A percentile compares a stretch with the other conserved stretches of the same genome.
Conservation (phyloP, 2,329 filamentous ascomycete genomes). For the Colletotrichum australisinense region DNA sequence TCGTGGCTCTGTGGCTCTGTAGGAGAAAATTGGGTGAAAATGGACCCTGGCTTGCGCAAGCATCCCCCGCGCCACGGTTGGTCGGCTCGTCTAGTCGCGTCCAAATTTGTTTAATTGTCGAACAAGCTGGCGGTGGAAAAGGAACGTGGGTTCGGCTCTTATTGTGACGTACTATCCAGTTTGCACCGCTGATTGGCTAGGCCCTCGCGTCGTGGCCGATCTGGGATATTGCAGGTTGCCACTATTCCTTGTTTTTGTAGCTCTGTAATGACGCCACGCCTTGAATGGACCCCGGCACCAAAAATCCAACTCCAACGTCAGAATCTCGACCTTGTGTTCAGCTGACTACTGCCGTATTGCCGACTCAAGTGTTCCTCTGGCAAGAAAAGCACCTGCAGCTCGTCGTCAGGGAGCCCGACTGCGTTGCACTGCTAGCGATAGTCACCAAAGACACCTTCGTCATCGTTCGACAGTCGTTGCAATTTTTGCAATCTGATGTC, state of each 20-base stretch:
- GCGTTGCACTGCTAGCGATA: slow-evolving; percentile 7
- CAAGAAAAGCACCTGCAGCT: neutral
- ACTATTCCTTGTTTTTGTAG: slow-evolving; percentile 34
- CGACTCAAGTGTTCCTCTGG: slow-evolving; percentile 14
- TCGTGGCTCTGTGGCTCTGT: slow-evolving; percentile 1
- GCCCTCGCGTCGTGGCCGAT: slow-evolving; percentile 19
- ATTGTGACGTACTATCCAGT: slow-evolving; percentile 22
- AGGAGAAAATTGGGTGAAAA: neutral
- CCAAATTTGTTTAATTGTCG: slow-evolving; percentile 3
- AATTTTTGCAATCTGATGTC: slow-evolving; percentile 4
- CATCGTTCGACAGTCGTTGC: slow-evolving; percentile 6
- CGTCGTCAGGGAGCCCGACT: slow-evolving; percentile 6
- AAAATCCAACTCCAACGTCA: slow-evolving; percentile 30
- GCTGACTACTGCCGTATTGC: slow-evolving; percentile 25
- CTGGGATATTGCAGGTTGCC: slow-evolving; percentile 30
- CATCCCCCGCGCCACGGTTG: slow-evolving; percentile 24
- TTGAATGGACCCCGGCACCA: slow-evolving; percentile 12
- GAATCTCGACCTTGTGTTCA: neutral
- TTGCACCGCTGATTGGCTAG: slow-evolving; percentile 27
- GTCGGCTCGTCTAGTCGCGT: slow-evolving; percentile 12
- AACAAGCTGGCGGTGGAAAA: slow-evolving; percentile 17
- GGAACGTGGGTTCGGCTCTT: slow-evolving; percentile 18
- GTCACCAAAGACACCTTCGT: slow-evolving; percentile 13
- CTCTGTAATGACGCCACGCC: slow-evolving; percentile 32
- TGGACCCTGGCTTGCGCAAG: slow-evolving; percentile 25